phyloP scores from a whole-genome alignment of 805 yeast genomes.

The Sugiyamaella americana region DNA sequence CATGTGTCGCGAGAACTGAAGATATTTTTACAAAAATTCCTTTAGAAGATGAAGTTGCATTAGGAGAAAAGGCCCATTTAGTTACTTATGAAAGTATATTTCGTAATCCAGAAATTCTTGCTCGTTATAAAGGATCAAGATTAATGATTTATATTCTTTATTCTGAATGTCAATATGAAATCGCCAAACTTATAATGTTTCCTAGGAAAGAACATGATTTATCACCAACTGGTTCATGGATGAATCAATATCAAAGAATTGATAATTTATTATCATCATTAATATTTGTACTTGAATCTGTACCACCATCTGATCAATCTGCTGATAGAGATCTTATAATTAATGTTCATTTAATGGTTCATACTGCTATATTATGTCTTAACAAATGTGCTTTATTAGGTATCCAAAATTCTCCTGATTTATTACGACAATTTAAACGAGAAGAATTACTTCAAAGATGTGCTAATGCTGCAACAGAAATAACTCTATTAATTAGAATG shows the following conservation, averaged over 20 bases:
- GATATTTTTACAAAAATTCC: slow-evolving; percentile 26
- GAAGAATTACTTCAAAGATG: slow-evolving; percentile 19
- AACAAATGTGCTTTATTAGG: slow-evolving; percentile 11
- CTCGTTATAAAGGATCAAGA: slow-evolving; percentile 4
- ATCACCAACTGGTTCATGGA: slow-evolving; percentile 18
- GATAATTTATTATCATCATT: slow-evolving; percentile 15
- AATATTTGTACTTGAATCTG: neutral
- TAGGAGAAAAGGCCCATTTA: slow-evolving; percentile 12
- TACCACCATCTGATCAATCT: neutral
- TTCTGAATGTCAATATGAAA: slow-evolving; percentile 13
- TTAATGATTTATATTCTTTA: slow-evolving; percentile 7
- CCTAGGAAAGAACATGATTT: slow-evolving; percentile 11
- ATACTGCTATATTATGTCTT: slow-evolving; percentile 16
- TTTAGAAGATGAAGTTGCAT: slow-evolving; percentile 20
- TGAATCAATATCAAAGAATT: slow-evolving; percentile 12
- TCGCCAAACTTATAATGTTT: slow-evolving; percentile 16
- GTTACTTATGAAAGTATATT: slow-evolving; percentile 10
- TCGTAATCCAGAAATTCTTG: slow-evolving; percentile 12
- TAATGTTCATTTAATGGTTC: slow-evolving; percentile 18
- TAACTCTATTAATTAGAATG: slow-evolving; percentile 20
- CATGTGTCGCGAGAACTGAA: slow-evolving; percentile 16
- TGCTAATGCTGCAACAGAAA: slow-evolving; percentile 20
- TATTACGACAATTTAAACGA: slow-evolving; percentile 11
- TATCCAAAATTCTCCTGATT: slow-evolving; percentile 4
- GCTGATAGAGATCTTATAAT: slow-evolving; percentile 8